phyloP scores from a whole-genome alignment of 169 alveolate genomes.

The Cryptosporidium felis region DNA sequence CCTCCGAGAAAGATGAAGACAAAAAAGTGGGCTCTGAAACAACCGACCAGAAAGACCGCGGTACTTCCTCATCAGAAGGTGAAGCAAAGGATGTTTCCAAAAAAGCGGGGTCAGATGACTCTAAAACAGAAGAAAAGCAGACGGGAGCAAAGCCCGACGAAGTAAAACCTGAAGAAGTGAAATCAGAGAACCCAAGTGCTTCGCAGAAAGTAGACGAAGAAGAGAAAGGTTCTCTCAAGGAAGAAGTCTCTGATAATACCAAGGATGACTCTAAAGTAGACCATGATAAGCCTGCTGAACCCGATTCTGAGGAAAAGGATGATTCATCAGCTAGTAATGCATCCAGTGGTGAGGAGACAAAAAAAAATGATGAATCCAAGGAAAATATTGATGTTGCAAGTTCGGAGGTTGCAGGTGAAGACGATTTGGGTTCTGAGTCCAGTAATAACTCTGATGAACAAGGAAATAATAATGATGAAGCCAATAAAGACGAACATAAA shows the following conservation, averaged over 20 bases:
- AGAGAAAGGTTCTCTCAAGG: not conserved
- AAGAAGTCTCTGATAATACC: not conserved
- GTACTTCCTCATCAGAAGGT: too few relatives aligned
- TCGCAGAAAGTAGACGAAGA: not conserved
- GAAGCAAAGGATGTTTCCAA: not conserved
- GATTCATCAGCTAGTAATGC: not conserved
- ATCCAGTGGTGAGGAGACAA: not conserved
- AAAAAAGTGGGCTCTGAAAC: too few relatives aligned
- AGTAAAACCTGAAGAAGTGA: not conserved
- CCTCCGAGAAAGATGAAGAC: not conserved
- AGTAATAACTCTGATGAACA: not conserved
- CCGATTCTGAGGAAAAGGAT: too few relatives aligned
- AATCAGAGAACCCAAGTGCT: not conserved
- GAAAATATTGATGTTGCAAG: not conserved
- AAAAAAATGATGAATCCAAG: not conserved
- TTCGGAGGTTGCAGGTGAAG: slow-evolving; percentile 27
- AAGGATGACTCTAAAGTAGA: slow-evolving; percentile 4
- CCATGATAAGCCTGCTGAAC: not conserved
- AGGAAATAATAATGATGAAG: not conserved
- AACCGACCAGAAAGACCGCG: too few relatives aligned
- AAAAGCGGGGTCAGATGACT: not conserved
- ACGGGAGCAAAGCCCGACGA: not conserved
- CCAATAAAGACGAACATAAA: not conserved
- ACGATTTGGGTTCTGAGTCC: slow-evolving; percentile 4
- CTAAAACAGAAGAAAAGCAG: not conserved